A percentile compares a stretch with the other conserved stretches of the same genome.
phyloP scores from a whole-genome alignment of 306 rosid species.

The Crotalaria pallida region DNA sequence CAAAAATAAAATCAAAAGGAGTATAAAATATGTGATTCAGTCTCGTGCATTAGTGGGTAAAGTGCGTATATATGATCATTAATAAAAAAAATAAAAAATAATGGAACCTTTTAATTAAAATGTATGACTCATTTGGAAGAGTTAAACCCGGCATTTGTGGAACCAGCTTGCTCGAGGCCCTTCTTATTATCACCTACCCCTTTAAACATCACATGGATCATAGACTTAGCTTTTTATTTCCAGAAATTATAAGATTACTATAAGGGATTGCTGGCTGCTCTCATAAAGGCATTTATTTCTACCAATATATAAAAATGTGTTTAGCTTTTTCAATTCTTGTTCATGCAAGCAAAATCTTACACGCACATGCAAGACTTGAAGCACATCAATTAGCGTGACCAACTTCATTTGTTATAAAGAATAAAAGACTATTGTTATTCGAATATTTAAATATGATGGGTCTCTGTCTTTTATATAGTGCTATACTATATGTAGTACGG shows the following conservation, averaged over 20 bases:
- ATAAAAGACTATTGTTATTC: neutral
- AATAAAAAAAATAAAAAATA: too few relatives aligned
- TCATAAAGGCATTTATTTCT: neutral
- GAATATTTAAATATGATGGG: neutral
- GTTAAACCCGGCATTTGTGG: too few relatives aligned
- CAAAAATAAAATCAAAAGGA: too few relatives aligned
- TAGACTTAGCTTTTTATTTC: neutral
- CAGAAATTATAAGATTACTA: neutral
- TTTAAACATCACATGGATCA: slow-evolving; percentile 10
- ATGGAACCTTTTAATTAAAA: too few relatives aligned
- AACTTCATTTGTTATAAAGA: neutral
- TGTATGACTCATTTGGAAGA: too few relatives aligned
- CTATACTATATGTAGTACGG: too few relatives aligned
- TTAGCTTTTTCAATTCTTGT: neutral
- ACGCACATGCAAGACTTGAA: slow-evolving; percentile 5
- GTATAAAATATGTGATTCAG: too few relatives aligned
- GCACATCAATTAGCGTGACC: slow-evolving; percentile 11
- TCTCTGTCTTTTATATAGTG: neutral
- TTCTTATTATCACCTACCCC: slow-evolving; percentile 18
- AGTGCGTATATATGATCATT: too few relatives aligned
- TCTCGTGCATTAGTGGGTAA: too few relatives aligned
- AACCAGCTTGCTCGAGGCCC: slow-evolving; percentile 9
- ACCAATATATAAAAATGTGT: neutral
- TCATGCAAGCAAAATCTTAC: slow-evolving; percentile 11
- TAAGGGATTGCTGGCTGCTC: neutral